These are phyloP conservation scores for Paraurostyla sp. DNA, from an alignment of 73 alveolate genomes.

Conservation along the genomic window DNA sequence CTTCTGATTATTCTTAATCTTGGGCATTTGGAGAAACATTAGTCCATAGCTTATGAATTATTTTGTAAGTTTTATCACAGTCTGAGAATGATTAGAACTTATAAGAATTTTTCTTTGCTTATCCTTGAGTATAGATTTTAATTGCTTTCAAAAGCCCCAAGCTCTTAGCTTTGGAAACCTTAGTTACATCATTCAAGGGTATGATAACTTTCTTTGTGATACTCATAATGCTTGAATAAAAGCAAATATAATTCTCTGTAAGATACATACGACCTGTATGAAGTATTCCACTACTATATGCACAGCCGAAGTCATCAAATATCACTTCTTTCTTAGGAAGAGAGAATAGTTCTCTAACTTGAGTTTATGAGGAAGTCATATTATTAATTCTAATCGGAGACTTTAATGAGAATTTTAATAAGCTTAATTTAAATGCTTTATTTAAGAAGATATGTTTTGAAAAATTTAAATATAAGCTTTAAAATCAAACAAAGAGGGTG, in stretches of 20 bases:
- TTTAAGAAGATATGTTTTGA: slow-evolving; percentile 11
- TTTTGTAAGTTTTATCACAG: slow-evolving; percentile 63
- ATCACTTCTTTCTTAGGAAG: slow-evolving; percentile 84
- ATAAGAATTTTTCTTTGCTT: slow-evolving; percentile 47
- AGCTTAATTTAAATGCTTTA: neutral
- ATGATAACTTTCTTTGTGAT: slow-evolving; percentile 76
- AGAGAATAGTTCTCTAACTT: slow-evolving; percentile 80
- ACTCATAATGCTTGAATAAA: slow-evolving; percentile 82
- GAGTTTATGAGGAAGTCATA: slow-evolving; percentile 66
- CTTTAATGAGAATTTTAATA: neutral
- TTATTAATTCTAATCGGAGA: neutral
- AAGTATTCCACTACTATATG: slow-evolving; percentile 71
- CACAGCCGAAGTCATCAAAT: slow-evolving; percentile 92
- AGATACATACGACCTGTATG: slow-evolving; percentile 86
- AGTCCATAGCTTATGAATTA: slow-evolving; percentile 69
- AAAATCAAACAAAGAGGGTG: slow-evolving; percentile 15
- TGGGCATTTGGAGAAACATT: slow-evolving; percentile 72
- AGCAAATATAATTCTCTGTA: slow-evolving; percentile 88
- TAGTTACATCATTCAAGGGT: slow-evolving; percentile 78
- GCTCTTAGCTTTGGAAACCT: slow-evolving; percentile 62
- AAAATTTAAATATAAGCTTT: neutral
- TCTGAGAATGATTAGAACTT: slow-evolving; percentile 67
- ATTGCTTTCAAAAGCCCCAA: slow-evolving; percentile 70
- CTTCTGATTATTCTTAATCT: slow-evolving; percentile 44
- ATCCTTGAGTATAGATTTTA: slow-evolving; percentile 14